phyloP scores from a whole-genome alignment of 495 filamentous ascomycete genomes.

The Aspergillus diversus region DNA sequence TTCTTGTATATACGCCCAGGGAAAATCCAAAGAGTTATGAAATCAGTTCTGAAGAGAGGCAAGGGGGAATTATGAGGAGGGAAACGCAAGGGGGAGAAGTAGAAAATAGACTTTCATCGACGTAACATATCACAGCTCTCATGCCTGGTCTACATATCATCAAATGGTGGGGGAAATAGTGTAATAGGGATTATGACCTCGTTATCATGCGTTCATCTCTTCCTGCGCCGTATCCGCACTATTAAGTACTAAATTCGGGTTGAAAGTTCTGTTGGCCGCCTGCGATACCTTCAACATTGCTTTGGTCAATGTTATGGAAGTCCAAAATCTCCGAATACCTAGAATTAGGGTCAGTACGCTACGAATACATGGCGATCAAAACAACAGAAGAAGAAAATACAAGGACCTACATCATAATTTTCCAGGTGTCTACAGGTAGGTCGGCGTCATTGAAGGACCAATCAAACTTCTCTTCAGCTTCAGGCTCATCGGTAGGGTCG shows the following conservation, averaged over 20 bases:
- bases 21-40: constrained; percentile 1
- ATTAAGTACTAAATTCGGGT: constrained; percentile 25
- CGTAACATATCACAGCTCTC: constrained; percentile 22
- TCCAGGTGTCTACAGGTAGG: constrained; percentile 98
- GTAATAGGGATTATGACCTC: constrained; percentile 22
- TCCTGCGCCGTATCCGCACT: constrained; percentile 19
- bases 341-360: constrained; percentile 26
- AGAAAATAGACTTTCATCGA: constrained; percentile 17
- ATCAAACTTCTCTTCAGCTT: constrained; percentile 96
- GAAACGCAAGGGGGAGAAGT: constrained; percentile 11
- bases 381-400: background rate
- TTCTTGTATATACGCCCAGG: constrained; percentile 13
- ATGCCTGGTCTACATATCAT: constrained; percentile 29
- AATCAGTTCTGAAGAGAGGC: constrained; percentile 5
- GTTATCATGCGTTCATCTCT: constrained; percentile 24
- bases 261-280: constrained; percentile 41
- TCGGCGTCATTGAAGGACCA: constrained; percentile 99
- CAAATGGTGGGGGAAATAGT: constrained; percentile 1
- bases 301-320: constrained; percentile 91
- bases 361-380: background rate
- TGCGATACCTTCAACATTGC: constrained; percentile 37
- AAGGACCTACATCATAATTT: constrained; percentile 91
- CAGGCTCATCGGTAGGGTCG: constrained; percentile 94
- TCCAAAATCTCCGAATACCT: constrained; percentile 99
- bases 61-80: background rate